These are phyloP conservation scores for Talaromyces sp. DNA, from an alignment of 2,329 filamentous ascomycete species.

Conservation along the genomic window DNA sequence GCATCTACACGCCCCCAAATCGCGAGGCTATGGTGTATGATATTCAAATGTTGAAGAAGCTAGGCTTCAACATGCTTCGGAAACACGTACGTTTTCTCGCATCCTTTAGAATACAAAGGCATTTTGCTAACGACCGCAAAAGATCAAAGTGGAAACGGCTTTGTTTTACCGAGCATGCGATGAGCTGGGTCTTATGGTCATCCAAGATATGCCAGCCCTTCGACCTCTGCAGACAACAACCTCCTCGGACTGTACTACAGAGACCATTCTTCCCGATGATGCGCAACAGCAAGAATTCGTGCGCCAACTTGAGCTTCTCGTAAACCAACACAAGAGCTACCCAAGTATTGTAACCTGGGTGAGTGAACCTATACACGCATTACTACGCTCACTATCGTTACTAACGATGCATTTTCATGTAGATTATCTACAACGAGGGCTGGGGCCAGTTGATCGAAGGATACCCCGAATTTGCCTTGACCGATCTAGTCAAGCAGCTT, in stretches of 20 bases:
- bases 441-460: slow-evolving; percentile 57
- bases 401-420: not conserved
- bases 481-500: slow-evolving; percentile 49
- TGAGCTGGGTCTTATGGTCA: slow-evolving; percentile 59
- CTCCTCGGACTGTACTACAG: slow-evolving; percentile 13
- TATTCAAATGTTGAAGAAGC: slow-evolving; percentile 55
- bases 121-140: not conserved
- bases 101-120: not conserved
- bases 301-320: slow-evolving; percentile 56
- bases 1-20: slow-evolving; percentile 61
- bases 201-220: slow-evolving; percentile 68
- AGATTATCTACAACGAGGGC: slow-evolving; percentile 67
- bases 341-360: slow-evolving; percentile 63
- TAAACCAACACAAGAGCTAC: slow-evolving; percentile 60
- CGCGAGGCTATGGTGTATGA: slow-evolving; percentile 63
- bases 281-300: slow-evolving; percentile 60
- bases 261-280: slow-evolving; percentile 30
- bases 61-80: slow-evolving; percentile 66
- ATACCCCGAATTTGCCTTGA: slow-evolving; percentile 54
- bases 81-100: slow-evolving; percentile 42
- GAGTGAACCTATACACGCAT: slow-evolving; percentile 13
- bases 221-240: slow-evolving; percentile 33
- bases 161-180: slow-evolving; percentile 66
- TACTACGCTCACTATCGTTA: not conserved
- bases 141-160: slow-evolving; percentile 64